These are phyloP conservation scores for Hydrangea macrophylla DNA, from an alignment of 148 eudicot genomes.

Conservation along the genomic window DNA sequence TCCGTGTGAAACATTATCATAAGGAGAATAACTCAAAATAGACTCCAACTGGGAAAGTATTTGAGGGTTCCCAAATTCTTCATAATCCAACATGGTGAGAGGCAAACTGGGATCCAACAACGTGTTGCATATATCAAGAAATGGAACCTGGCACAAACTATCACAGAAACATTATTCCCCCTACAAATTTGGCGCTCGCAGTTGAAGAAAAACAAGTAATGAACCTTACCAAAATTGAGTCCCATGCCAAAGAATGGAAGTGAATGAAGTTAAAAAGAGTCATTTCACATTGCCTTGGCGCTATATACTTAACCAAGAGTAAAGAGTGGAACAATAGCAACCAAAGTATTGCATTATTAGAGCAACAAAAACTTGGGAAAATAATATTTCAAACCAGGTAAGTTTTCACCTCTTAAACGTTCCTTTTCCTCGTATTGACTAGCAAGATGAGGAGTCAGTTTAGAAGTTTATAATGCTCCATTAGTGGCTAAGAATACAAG, in stretches of 20 bases:
- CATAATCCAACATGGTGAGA: constrained; percentile 78
- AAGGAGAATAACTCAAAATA: constrained; percentile 78
- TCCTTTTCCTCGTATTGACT: neutral
- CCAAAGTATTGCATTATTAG: neutral
- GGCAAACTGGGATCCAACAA: constrained; percentile 87
- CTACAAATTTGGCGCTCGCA: neutral
- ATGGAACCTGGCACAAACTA: constrained; percentile 67
- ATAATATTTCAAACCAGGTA: neutral
- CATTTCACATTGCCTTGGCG: neutral
- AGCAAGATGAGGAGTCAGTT: neutral
- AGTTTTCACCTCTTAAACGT: neutral
- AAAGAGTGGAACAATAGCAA: neutral
- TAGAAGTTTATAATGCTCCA: neutral
- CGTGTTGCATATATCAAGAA: constrained; percentile 88
- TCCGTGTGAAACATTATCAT: constrained; percentile 61
- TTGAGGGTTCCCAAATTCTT: constrained; percentile 96
- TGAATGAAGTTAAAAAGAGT: neutral
- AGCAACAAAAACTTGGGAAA: neutral
- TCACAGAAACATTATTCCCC: constrained; percentile 10
- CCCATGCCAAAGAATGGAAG: neutral
- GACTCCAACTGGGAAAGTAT: constrained; percentile 47
- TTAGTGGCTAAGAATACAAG: neutral
- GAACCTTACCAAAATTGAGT: neutral
- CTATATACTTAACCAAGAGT: neutral
- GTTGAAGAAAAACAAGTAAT: neutral